These are phyloP conservation scores for Aspergillus panamensis DNA, from an alignment of 495 filamentous ascomycete species.

Conservation along the genomic window DNA sequence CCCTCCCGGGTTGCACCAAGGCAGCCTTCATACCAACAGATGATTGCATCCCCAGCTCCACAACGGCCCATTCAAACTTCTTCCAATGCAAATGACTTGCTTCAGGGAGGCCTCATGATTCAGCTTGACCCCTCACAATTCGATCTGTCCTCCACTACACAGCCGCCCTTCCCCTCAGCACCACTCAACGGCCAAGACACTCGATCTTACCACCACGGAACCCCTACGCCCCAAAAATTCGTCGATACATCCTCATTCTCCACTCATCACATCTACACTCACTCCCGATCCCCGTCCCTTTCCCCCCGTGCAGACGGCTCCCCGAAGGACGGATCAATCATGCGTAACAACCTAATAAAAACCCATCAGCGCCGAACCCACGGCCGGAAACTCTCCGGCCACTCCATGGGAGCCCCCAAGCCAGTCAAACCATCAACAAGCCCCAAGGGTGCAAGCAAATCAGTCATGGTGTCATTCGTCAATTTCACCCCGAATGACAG, in stretches of 20 bases:
- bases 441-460: conserved; percentile 34
- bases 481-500: conserved; percentile 88
- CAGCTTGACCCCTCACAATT: conserved; percentile 40
- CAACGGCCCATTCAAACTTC: conserved; percentile 32
- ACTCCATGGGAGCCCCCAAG: conserved; percentile 36
- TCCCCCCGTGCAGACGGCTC: conserved; percentile 36
- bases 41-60: conserved; percentile 34
- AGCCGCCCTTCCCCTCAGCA: conserved; percentile 32
- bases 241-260: conserved; percentile 29
- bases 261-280: conserved; percentile 26
- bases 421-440: conserved; percentile 33
- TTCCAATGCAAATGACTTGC: conserved; percentile 36
- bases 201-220: conserved; percentile 20
- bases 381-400: conserved; percentile 37
- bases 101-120: conserved; percentile 48
- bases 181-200: conserved; percentile 22
- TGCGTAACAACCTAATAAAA: conserved; percentile 25
- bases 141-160: conserved; percentile 29
- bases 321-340: conserved; percentile 22
- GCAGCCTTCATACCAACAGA: conserved; percentile 37
- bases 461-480: conserved; percentile 67
- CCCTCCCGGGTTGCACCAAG: conserved; percentile 36
- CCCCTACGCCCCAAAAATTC: conserved; percentile 29
- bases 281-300: conserved; percentile 38
- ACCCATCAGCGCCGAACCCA: conserved; percentile 32